Evolutionary conservation across 805 yeast species (phyloP), one percentile per base, ranked within the genome.

Genomic region (Pichia nanzhaoensis): DNA sequence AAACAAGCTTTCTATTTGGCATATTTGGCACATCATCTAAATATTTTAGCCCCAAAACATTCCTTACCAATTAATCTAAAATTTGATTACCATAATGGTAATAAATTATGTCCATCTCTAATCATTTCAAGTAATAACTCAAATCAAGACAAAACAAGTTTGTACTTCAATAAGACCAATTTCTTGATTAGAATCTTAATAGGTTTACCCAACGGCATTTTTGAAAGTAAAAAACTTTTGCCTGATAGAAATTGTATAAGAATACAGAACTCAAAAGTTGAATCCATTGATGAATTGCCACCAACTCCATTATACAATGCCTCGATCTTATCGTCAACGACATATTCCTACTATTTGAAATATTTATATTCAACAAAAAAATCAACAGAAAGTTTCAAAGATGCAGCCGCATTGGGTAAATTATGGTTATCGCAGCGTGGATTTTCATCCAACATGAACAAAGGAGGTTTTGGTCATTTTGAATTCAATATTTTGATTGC

Each of bases 351-450:
- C 52, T 83, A 84, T 58, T 70, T 88, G 57, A 82, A 85, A 60
- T 84, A 75, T 56, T 67, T 93, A 32, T 86, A 88, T 63, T 79
- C 85, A 34, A 73, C 84, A 17, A 81, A 84, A 54, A 84, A 84
- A 60, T 67, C 82, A 5, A 77, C 95, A 3, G 90, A 84, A 44
- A 79, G 87, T 13, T 93, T 88, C 64, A 77, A 78, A 51, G 95
- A 90, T 55, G 97, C 99, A 1, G 80, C 89, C 51, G 76, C 82
- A 7, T 70, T 93, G 42, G 96, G 96, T 3, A 75, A 90, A 51
- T 67, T 93, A 45, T 93, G 99, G 99, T 71, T 93, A 35, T 74
- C 78, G 41, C 98, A 93, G 65, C 75, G 95, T 52, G 95, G 95
- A 0, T 78, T 88, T 47, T 71, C 77, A 10, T 78, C 95, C 0